Conservation (phyloP, 768 basidiomycete species). For the Pilatotrama ljubarskyi region DNA sequence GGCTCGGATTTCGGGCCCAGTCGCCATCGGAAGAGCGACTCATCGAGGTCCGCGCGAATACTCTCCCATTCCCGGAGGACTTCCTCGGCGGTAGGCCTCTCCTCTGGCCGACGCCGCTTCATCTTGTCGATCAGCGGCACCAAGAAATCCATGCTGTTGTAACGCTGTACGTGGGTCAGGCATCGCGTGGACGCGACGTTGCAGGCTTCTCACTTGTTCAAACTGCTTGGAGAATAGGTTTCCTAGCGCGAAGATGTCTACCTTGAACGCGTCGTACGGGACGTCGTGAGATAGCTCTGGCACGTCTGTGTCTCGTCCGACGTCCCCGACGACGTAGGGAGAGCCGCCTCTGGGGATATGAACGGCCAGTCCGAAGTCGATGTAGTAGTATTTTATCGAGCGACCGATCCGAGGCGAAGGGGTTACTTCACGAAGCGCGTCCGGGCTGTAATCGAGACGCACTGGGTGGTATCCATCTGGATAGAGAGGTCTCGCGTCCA, state of each 20-base stretch:
- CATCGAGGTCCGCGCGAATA: neutral
- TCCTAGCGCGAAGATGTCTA: constrained; percentile 26
- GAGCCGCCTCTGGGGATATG: constrained; percentile 18
- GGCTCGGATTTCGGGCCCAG: neutral
- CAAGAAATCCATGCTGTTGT: constrained; percentile 15
- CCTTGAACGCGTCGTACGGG: constrained; percentile 27
- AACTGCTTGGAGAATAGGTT: constrained; percentile 26
- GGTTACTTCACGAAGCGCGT: constrained; percentile 32
- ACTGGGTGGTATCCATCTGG: constrained; percentile 26
- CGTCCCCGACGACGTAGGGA: constrained; percentile 12
- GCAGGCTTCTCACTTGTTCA: constrained; percentile 7
- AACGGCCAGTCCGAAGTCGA: constrained; percentile 25
- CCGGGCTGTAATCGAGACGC: constrained; percentile 31
- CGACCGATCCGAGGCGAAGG: constrained; percentile 35
- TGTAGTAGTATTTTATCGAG: constrained; percentile 33
- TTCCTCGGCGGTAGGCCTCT: constrained; percentile 18
- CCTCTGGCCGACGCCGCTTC: constrained; percentile 1
- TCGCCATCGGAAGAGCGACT: neutral
- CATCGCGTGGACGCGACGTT: neutral
- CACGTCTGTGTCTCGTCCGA: constrained; percentile 24
- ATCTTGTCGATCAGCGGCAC: constrained; percentile 13
- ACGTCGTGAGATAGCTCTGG: constrained; percentile 23
- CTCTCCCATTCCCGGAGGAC: constrained; percentile 3
- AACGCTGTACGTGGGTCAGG: constrained; percentile 12
- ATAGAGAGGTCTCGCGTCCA: constrained; percentile 22